Evolutionary conservation across 257 asterid species (phyloP).

Genomic region (Asclepias syriaca): DNA sequence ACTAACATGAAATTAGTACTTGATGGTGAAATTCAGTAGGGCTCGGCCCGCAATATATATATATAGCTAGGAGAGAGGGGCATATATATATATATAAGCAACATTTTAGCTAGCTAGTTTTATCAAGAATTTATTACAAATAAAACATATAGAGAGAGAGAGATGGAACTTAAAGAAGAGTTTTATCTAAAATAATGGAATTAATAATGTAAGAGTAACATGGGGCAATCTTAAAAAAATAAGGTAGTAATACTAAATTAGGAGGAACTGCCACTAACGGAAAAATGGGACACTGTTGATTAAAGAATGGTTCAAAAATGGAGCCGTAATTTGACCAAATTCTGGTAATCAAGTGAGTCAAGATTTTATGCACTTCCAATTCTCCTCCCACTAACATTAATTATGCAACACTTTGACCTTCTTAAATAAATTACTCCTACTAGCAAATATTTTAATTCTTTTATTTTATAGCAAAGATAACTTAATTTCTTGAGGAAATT

Average conservation of each 20-base stretch:
- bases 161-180: too few species aligned
- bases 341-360: slow-evolving; percentile 17
- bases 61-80: too few species aligned
- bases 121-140: too few species aligned
- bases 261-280: slow-evolving; percentile 22
- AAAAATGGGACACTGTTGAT: slow-evolving; percentile 11
- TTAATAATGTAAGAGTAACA: neutral
- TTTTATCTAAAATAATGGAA: too few species aligned
- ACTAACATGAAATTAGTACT: neutral
- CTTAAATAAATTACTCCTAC: neutral
- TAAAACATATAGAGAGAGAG: too few species aligned
- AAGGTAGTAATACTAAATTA: neutral
- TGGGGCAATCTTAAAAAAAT: slow-evolving; percentile 13
- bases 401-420: slow-evolving; percentile 28
- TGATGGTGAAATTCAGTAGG: neutral
- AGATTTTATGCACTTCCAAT: slow-evolving; percentile 19
- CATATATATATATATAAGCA: too few species aligned
- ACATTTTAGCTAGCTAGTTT: too few species aligned
- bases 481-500: too few species aligned
- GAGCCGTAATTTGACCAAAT: slow-evolving; percentile 33
- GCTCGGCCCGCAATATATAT: too few species aligned
- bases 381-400: slow-evolving; percentile 10
- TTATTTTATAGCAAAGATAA: too few species aligned
- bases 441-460: too few species aligned
- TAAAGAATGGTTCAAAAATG: slow-evolving; percentile 29